These are phyloP conservation scores for Fraxinus pennsylvanica DNA, from an alignment of 257 asterid species.

Conservation along the genomic window DNA sequence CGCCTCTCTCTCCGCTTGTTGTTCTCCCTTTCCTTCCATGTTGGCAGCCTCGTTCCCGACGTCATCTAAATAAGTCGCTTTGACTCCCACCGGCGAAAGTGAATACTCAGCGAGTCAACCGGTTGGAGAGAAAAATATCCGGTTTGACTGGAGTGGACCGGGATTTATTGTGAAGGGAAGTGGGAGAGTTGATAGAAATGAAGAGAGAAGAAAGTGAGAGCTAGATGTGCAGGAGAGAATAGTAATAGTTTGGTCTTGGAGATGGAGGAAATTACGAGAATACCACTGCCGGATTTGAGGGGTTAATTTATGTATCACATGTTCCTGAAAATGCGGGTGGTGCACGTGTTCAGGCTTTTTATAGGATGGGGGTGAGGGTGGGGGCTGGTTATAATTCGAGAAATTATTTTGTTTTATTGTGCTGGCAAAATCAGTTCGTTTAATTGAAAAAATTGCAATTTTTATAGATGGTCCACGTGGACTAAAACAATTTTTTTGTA, in stretches of 20 bases:
- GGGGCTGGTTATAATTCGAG: not conserved
- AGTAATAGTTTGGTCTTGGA: conserved; percentile 29
- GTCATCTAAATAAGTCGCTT: conserved; percentile 51
- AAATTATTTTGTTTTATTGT: not conserved
- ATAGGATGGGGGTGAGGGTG: conserved; percentile 34
- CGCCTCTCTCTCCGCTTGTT: conserved; percentile 96
- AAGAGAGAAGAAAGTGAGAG: conserved; percentile 15
- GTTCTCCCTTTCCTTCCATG: conserved; percentile 98
- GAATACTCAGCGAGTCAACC: conserved; percentile 14
- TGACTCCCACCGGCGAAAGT: conserved; percentile 8
- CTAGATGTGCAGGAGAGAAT: conserved; percentile 22
- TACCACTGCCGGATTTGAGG: conserved; percentile 33
- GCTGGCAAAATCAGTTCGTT: not conserved
- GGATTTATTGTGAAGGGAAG: conserved; percentile 16
- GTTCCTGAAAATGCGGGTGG: conserved; percentile 57
- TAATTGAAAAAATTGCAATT: not conserved
- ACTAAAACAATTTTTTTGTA: no score
- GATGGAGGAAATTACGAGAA: conserved; percentile 26
- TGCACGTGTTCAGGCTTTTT: conserved; percentile 57
- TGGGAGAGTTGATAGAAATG: conserved; percentile 14
- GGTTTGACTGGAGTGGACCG: conserved; percentile 27
- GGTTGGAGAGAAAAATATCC: conserved; percentile 24
- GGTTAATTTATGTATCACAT: not conserved
- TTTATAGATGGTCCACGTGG: no score
- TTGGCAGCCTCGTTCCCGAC: conserved; percentile 83